Evolutionary conservation across 1,139 yeast genomes (phyloP).

Genomic region (Arxiozyma heterogenica): DNA sequence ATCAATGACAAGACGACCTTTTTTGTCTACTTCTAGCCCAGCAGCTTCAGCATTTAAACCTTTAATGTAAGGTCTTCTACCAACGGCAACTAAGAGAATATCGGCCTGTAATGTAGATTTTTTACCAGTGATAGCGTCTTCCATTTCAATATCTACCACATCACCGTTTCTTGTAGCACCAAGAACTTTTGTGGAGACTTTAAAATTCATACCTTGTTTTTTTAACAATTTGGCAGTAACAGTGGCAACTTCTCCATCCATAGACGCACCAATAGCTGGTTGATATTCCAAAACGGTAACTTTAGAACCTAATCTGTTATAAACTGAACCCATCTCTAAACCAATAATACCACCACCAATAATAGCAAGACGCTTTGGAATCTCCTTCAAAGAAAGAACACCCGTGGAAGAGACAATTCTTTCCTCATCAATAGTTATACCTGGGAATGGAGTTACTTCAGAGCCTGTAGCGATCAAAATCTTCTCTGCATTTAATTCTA

Average conservation of each 20-base stretch:
- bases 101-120: conserved; percentile 77
- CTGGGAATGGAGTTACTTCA: conserved; percentile 98
- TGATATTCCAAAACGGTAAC: conserved; percentile 93
- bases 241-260: conserved; percentile 95
- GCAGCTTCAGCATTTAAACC: conserved; percentile 83
- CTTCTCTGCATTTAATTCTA: conserved; percentile 66
- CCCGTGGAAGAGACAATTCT: conserved; percentile 97
- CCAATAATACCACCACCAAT: conserved; percentile 99
- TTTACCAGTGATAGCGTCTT: conserved; percentile 81
- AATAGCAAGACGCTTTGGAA: conserved; percentile 84
- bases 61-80: conserved; percentile 94
- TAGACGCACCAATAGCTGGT: conserved; percentile 85
- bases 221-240: conserved; percentile 77
- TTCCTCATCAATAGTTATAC: conserved; percentile 92
- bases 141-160: conserved; percentile 75
- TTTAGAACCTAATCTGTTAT: conserved; percentile 90
- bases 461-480: conserved; percentile 97
- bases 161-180: conserved; percentile 86
- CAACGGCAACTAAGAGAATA: conserved; percentile 91
- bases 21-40: conserved; percentile 84
- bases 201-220: conserved; percentile 93
- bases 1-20: conserved; percentile 90
- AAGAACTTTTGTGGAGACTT: conserved; percentile 83
- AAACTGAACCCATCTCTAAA: conserved; percentile 97
- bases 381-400: conserved; percentile 70